These are phyloP conservation scores for Turnera subulata DNA, from an alignment of 345 rosid genomes.

Conservation along the genomic window DNA sequence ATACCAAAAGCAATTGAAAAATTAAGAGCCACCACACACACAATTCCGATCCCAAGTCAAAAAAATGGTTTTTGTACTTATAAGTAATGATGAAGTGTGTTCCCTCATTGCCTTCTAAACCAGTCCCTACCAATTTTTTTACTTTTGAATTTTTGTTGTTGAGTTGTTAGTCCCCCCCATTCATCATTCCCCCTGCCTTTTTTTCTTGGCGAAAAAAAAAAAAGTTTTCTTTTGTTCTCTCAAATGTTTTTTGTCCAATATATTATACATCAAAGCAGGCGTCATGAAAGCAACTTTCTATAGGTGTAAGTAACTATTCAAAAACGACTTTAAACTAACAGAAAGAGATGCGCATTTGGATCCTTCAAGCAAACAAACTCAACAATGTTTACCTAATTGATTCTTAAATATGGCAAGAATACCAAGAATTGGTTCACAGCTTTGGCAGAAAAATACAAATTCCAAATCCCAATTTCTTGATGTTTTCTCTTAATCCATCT, in stretches of 20 bases:
- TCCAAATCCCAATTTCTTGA: too few relatives aligned
- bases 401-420: too few relatives aligned
- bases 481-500: too few relatives aligned
- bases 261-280: conserved; percentile 1
- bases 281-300: not conserved
- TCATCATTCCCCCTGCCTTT: conserved; percentile 13
- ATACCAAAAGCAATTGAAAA: not conserved
- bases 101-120: not conserved
- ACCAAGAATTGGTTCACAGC: too few relatives aligned
- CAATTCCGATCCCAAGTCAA: conserved; percentile 2
- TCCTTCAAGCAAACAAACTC: too few relatives aligned
- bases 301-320: not conserved
- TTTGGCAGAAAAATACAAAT: too few relatives aligned
- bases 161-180: conserved; percentile 11
- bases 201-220: not conserved
- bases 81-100: conserved; percentile 17
- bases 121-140: too few relatives aligned
- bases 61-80: not conserved
- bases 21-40: not conserved
- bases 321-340: not conserved
- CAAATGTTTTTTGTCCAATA: not conserved
- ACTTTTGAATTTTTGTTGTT: too few relatives aligned
- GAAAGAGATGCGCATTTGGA: not conserved
- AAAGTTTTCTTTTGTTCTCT: not conserved
- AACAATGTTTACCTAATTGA: too few relatives aligned